phyloP scores from a whole-genome alignment of 2,329 filamentous ascomycete genomes.

The Harringtonia lauricola region DNA sequence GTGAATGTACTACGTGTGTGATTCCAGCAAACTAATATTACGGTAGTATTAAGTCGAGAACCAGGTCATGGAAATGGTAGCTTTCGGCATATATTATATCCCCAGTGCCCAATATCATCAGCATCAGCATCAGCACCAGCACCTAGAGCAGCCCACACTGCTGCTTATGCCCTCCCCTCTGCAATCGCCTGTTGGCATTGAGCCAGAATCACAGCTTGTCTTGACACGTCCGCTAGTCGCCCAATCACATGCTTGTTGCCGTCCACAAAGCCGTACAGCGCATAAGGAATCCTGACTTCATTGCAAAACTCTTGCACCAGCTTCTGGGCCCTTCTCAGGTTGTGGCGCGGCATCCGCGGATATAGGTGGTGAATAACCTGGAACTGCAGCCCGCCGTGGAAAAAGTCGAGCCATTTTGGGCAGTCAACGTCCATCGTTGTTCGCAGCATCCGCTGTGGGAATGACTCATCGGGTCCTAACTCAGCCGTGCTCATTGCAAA shows the following conservation, averaged over 20 bases:
- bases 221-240: constrained; percentile 64
- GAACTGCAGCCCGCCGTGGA: constrained; percentile 83
- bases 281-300: constrained; percentile 75
- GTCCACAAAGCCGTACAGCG: constrained; percentile 73
- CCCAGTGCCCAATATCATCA: too few species aligned
- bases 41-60: too few species aligned
- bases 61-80: too few species aligned
- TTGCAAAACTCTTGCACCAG: constrained; percentile 72
- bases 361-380: constrained; percentile 82
- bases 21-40: too few species aligned
- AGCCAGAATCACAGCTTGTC: constrained; percentile 65
- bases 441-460: constrained; percentile 80
- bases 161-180: constrained; percentile 5
- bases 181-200: constrained; percentile 55
- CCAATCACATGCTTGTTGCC: constrained; percentile 75
- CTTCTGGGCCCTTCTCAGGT: constrained; percentile 63
- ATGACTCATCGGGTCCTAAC: constrained; percentile 72
- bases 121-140: too few species aligned
- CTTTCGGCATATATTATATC: too few species aligned
- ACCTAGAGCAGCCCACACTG: too few species aligned
- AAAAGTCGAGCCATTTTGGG: constrained; percentile 76
- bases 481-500: constrained; percentile 91
- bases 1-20: too few species aligned
- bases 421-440: constrained; percentile 94
- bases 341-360: constrained; percentile 75